A percentile compares a stretch with the other conserved stretches of the same genome.
Evolutionary conservation across 2,329 filamentous ascomycete species (phyloP).

Genomic region (Aspergillus chevalieri): DNA sequence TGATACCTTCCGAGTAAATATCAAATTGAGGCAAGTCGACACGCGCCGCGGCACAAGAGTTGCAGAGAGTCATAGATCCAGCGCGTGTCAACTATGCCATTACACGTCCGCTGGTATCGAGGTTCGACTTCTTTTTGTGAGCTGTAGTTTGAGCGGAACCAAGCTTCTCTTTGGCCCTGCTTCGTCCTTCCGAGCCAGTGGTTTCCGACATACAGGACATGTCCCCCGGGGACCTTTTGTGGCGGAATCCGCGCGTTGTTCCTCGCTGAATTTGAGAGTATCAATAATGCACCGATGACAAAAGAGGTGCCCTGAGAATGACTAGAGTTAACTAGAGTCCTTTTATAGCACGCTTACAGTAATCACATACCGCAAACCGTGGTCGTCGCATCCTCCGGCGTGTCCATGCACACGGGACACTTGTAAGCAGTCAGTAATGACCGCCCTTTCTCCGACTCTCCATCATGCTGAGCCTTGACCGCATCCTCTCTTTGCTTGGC

Average conservation of each 20-base stretch:
- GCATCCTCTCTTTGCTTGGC: conserved; percentile 51
- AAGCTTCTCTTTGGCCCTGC: conserved; percentile 31
- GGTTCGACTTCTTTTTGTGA: conserved; percentile 24
- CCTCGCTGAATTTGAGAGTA: conserved; percentile 52
- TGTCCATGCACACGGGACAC: conserved; percentile 61
- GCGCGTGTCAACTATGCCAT: not conserved
- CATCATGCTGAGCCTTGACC: conserved; percentile 39
- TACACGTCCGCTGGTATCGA: not conserved
- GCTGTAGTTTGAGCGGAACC: conserved; percentile 33
- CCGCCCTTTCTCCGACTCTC: conserved; percentile 22
- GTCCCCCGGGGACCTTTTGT: conserved; percentile 31
- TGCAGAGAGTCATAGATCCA: too few species aligned
- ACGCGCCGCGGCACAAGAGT: too few species aligned
- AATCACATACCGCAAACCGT: conserved; percentile 53
- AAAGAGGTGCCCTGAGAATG: conserved; percentile 52
- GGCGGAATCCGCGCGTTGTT: conserved; percentile 33
- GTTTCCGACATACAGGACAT: conserved; percentile 42
- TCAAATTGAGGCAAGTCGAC: too few species aligned
- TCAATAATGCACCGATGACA: conserved; percentile 59
- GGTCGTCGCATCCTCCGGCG: conserved; percentile 52
- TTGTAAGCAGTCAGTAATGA: conserved; percentile 45
- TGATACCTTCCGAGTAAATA: too few species aligned
- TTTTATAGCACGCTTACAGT: not conserved
- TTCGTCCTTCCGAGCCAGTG: conserved; percentile 30
- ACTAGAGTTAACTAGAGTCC: conserved; percentile 5